Base-by-base conservation (phyloP, 768 basidiomycete species). In the Suillus plorans region DNA sequence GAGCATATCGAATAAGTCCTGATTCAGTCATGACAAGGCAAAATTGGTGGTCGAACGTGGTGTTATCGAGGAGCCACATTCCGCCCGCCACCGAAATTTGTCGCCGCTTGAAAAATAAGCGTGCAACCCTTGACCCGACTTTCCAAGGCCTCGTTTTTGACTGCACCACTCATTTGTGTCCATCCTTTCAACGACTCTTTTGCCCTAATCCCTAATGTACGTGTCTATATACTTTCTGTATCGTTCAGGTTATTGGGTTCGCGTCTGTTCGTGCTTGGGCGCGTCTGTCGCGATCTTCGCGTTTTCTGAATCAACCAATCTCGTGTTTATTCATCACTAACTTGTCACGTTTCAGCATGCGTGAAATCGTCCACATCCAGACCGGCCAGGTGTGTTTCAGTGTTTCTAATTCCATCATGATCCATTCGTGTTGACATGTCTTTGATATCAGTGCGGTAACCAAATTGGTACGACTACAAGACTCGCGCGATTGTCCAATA, bases 301-400 rank as follows among this genome's bases (percentile, higher is more conserved):
- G 67, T 63, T 66, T 68, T 74, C 64, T 63, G 39, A 61, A 64
- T 44, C 67, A 66, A 71, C 60, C 67, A 67, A 66, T 69, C 60
- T 56, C 60, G 20, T 62, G 66, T 71, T 55, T 62, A 62, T 47
- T 59, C 66, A 63, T 63, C 65, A 61, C 76, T 75, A 71, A 68
- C 62, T 74, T 73, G 61, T 31, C 66, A 61, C 49, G 68, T 71
- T 75, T 52, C 71, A 94, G 92, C 85, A 95, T 94, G 93, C 93
- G 96, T 85, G 96, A 99, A 89, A 98, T 99, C 81, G 96, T 99
- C 78, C 97, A 99, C 83, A 89, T 99, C 75, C 97, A 99, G 80
- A 98, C 97, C 69, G 97, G 97, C 83, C 97, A 97, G 88, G 94
- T 94, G 74, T 71, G 83, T 76, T 60, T 59, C 31, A 45, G 39